phyloP scores from a whole-genome alignment of 2,329 filamentous ascomycete genomes.

The Curvularia eragrostidis region DNA sequence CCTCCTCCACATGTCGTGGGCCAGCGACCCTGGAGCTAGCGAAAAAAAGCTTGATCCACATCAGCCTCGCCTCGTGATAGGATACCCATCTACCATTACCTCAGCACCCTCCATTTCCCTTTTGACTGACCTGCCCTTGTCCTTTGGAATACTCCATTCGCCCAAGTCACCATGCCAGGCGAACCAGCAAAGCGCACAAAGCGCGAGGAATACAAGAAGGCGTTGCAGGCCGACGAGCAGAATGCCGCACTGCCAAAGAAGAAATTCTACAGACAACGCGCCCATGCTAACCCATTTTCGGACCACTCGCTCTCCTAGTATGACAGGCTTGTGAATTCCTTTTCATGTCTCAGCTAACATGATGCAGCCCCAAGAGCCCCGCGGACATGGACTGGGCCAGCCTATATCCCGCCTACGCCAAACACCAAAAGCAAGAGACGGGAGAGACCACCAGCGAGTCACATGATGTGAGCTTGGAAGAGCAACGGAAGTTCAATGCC shows the following conservation, averaged over 20 bases:
- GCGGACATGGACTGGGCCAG: slow-evolving; percentile 89
- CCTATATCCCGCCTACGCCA: slow-evolving; percentile 76
- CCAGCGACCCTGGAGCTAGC: slow-evolving; percentile 31
- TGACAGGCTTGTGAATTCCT: neutral
- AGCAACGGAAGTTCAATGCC: slow-evolving; percentile 23
- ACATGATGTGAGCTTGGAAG: slow-evolving; percentile 27
- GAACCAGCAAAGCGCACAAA: slow-evolving; percentile 52
- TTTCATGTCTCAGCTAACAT: slow-evolving; percentile 20
- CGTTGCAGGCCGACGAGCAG: slow-evolving; percentile 46
- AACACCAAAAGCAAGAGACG: slow-evolving; percentile 25
- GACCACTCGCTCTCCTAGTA: slow-evolving; percentile 92
- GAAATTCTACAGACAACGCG: slow-evolving; percentile 94
- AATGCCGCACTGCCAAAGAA: slow-evolving; percentile 79
- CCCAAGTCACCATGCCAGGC: slow-evolving; percentile 38
- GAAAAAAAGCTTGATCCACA: slow-evolving; percentile 43
- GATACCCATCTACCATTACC: slow-evolving; percentile 29
- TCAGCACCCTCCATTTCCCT: slow-evolving; percentile 12
- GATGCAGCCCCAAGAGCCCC: slow-evolving; percentile 74
- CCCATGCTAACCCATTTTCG: slow-evolving; percentile 97
- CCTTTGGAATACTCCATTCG: slow-evolving; percentile 2
- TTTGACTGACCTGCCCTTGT: slow-evolving; percentile 5
- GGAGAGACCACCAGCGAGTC: slow-evolving; percentile 23
- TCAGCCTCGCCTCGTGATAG: slow-evolving; percentile 31
- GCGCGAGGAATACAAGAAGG: slow-evolving; percentile 56
- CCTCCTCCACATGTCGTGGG: slow-evolving; percentile 21